Evolutionary conservation across 805 yeast genomes (phyloP).

Genomic region (Myxozyma nipponensis): DNA sequence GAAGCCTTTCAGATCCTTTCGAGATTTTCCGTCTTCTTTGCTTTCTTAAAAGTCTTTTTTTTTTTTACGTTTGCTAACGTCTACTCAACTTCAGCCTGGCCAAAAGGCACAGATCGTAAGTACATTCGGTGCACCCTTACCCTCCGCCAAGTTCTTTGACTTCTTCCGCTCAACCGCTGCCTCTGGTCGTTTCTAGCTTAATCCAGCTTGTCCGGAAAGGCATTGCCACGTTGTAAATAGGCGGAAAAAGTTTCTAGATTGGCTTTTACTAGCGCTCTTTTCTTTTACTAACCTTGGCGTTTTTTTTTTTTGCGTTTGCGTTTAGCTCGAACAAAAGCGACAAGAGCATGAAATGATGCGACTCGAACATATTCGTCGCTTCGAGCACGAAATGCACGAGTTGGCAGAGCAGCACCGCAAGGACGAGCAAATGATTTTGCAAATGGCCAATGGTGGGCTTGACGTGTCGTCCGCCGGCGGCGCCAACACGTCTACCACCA

Average conservation of each 20-base stretch:
- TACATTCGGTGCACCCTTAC: not conserved
- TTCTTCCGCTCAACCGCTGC: too few species aligned
- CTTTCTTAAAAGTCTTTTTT: slow-evolving; percentile 22
- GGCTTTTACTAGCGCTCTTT: not conserved
- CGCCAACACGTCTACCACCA: slow-evolving; percentile 23
- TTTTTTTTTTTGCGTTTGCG: not conserved
- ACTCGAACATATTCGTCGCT: slow-evolving; percentile 29
- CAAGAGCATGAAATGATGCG: slow-evolving; percentile 30
- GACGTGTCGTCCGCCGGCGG: slow-evolving; percentile 8
- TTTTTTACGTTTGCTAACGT: not conserved
- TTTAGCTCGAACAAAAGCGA: slow-evolving; percentile 29
- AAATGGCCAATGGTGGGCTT: slow-evolving; percentile 26
- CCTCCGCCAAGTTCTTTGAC: not conserved
- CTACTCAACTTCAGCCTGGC: not conserved
- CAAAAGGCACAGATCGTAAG: not conserved
- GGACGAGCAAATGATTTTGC: slow-evolving; percentile 30
- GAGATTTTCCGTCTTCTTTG: slow-evolving; percentile 5
- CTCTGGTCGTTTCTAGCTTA: too few species aligned
- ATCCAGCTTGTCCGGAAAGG: too few species aligned
- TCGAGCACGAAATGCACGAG: slow-evolving; percentile 31
- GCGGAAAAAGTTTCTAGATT: not conserved
- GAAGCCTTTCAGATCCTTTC: not conserved
- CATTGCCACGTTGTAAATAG: not conserved
- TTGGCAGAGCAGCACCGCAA: slow-evolving; percentile 30
- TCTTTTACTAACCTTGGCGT: not conserved